Evolutionary conservation across 805 yeast species (phyloP), one percentile per base, ranked within the genome.

Genomic region (Torulaspora franciscae): DNA sequence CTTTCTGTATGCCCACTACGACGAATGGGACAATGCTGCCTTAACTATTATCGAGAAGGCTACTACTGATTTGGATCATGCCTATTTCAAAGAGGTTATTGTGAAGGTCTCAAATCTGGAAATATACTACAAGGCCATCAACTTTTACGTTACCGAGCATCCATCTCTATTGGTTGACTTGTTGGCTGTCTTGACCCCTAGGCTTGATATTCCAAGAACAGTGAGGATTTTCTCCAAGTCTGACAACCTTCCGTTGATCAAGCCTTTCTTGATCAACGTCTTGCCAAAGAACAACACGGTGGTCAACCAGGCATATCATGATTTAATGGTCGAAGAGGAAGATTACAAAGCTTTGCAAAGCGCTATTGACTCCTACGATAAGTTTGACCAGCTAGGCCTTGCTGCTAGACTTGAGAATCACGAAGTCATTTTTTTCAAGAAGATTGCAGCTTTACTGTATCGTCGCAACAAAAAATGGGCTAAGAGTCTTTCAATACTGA

Each of bases 11-110:
- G 89, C 96, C 64, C 99, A 93, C 69, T 93, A 93, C 66, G 99
- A 93, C 65, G 99, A 93, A 72, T 93, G 96, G 95, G 99, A 93
- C 67, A 93, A 93, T 67, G 99, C 99, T 49, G 89, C 96, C 28
- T 76, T 93, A 64, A 81, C 96, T 11, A 87, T 93, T 90, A 93
- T 93, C 74, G 97, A 93, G 66, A 88, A 81, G 64, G 83, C 95
- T 3, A 87, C 95, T 49, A 84, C 84, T 56, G 89, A 96, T 13
- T 90, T 91, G 61, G 98, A 93, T 57, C 99, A 93, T 65, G 71
- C 81, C 25, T 85, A 95, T 34, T 93, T 93, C 76, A 93, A 93
- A 73, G 98, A 93, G 62, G 83, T 93, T 38, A 74, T 93, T 50
- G 95, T 87, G 50, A 93, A 93, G 74, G 97, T 90, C 50, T 84